Evolutionary conservation across 148 eudicot genomes (phyloP), one percentile per base, ranked within the genome.

Genomic region (Rheum nobile): DNA sequence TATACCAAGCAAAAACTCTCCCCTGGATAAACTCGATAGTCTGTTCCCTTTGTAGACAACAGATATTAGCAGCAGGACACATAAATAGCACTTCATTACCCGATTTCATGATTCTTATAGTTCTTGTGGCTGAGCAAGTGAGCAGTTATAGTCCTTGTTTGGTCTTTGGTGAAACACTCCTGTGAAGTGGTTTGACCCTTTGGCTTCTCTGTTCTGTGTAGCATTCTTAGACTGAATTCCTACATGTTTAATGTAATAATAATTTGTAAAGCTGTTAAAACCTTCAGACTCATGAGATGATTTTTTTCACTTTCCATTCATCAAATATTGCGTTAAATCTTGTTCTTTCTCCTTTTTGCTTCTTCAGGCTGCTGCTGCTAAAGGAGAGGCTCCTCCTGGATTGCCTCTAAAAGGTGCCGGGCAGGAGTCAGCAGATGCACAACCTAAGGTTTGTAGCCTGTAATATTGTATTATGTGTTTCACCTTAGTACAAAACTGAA

Each of bases 381-480:
- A 95, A 79, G 98, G 98, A 70, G 97, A 91, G 87, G 91, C 98
- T 19, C 98, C 98, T 55, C 89, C 88, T 76, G 98, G 98, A 57
- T 89, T 95, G 77, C 96, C 98, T 83, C 77, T 95, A 71, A 95
- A 88, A 82, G 98, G 98, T 65, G 84, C 98, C 75, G 93, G 96
- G 57, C 98, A 91, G 74, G 98, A 91, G 77, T 88, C 98, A 73
- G 88, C 97, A 52, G 98, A 91, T 72, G 78, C 88, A 67, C 91
- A 77, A 77, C 86, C 86, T 44, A 84, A 88, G 91, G 98, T 95
- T 74, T 42, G 28, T 76, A 19, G 24, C 54, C 37, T 69, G 55
- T 31, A 16, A 17, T 21, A 4, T 41, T 65, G 55, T 38, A 39
- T 70, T 46, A n/a, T 35, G 16, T 59, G 24, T 31, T 72, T 79